These are phyloP conservation scores for Galeopsis tetrahit DNA, from an alignment of 257 asterid species.

Conservation along the genomic window DNA sequence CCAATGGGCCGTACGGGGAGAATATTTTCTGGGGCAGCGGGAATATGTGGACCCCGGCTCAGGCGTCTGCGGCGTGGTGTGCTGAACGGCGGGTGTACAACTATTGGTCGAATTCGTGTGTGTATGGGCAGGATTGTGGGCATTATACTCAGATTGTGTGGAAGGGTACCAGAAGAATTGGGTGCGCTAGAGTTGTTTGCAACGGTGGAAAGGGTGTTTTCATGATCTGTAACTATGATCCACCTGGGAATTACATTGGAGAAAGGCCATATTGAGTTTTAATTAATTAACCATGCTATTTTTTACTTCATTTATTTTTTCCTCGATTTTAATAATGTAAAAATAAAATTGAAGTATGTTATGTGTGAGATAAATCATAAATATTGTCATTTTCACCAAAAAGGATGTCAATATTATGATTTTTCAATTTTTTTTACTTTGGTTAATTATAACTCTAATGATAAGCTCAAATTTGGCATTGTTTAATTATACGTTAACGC, in stretches of 20 bases:
- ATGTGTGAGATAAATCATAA: neutral
- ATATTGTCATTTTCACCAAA: conserved; percentile 8
- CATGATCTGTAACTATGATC: conserved; percentile 65
- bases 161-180: conserved; percentile 48
- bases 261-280: conserved; percentile 52
- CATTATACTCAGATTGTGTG: conserved; percentile 75
- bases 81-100: conserved; percentile 49
- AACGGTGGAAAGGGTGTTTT: conserved; percentile 50
- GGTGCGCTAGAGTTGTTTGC: conserved; percentile 64
- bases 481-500: too few relatives aligned
- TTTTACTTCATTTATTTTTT: neutral
- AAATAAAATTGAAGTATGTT: conserved; percentile 5
- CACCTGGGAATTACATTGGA: conserved; percentile 64
- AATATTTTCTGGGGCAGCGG: conserved; percentile 68
- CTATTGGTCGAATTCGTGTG: conserved; percentile 56
- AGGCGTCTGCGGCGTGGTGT: conserved; percentile 60
- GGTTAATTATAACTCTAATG: neutral
- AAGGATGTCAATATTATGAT: neutral
- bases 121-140: conserved; percentile 51
- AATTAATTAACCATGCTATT: neutral
- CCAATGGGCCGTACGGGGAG: conserved; percentile 64
- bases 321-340: neutral
- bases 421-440: neutral
- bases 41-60: conserved; percentile 42
- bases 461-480: neutral